phyloP scores from a whole-genome alignment of 108 stramenopile species.

The Pseudonitzschia multistriata region DNA sequence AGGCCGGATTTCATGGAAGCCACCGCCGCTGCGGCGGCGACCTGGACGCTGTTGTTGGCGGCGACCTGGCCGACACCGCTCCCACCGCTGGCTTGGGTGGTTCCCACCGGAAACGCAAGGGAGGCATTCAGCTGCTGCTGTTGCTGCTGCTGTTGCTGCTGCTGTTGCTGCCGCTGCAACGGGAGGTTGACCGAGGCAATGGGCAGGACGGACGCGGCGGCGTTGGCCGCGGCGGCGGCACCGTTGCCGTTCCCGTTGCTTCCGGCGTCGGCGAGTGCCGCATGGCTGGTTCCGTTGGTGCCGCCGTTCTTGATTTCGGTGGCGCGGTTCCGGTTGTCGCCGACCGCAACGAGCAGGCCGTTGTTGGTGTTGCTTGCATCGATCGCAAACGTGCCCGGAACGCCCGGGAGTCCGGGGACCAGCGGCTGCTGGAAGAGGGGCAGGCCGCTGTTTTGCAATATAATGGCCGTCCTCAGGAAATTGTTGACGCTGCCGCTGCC shows the following conservation, averaged over 20 bases:
- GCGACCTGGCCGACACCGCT: not conserved
- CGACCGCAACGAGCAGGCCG: not conserved
- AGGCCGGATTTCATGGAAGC: conserved; percentile 8
- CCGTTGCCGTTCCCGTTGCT: not conserved
- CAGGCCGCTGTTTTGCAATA: conserved; percentile 4
- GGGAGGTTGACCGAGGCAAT: not conserved
- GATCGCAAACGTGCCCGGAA: not conserved
- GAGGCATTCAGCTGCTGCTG: not conserved
- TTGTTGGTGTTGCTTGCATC: not conserved
- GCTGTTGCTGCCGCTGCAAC: conserved; percentile 5
- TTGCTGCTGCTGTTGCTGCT: conserved; percentile 5
- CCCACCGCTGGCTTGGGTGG: not conserved
- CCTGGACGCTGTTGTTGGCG: not conserved
- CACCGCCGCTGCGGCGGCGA: not conserved
- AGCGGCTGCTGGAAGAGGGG: not conserved
- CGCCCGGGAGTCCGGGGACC: not conserved
- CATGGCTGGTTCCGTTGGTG: not conserved
- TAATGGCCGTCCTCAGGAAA: not conserved
- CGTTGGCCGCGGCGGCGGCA: conserved; percentile 6
- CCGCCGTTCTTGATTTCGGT: not conserved
- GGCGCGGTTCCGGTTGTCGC: not conserved
- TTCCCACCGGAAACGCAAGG: not conserved
- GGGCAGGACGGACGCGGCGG: not conserved
- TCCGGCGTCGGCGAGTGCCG: not conserved
- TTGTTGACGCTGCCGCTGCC: not conserved